Evolutionary conservation across 2,329 filamentous ascomycete genomes (phyloP).

Genomic region (Domatiomyces globalis): DNA sequence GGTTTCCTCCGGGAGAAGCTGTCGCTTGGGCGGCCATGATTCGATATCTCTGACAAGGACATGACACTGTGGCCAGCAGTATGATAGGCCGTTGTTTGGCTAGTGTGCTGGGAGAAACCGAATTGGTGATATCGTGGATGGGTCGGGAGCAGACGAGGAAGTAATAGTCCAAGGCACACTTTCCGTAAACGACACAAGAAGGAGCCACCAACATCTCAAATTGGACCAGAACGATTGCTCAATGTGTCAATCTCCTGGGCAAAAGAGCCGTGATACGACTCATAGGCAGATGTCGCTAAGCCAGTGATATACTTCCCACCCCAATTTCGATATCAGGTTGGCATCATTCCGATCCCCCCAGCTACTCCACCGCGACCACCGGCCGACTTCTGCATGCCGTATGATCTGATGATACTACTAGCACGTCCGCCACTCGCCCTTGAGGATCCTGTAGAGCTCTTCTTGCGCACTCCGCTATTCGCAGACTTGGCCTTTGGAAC

Average conservation of each 20-base stretch:
- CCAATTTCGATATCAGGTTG: slow-evolving; percentile 17
- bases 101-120: background rate
- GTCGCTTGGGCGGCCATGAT: slow-evolving; percentile 9
- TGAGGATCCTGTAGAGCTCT: slow-evolving; percentile 7
- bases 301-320: background rate
- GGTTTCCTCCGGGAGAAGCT: slow-evolving; percentile 3
- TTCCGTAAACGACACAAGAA: background rate
- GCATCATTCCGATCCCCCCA: slow-evolving; percentile 27
- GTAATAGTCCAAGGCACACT: background rate
- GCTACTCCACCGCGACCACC: slow-evolving; percentile 6
- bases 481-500: slow-evolving; percentile 4
- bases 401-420: slow-evolving; percentile 3
- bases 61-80: slow-evolving; percentile 5
- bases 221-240: background rate
- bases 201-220: background rate
- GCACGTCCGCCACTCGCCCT: slow-evolving; percentile 6
- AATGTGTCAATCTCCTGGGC: background rate
- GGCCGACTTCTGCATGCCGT: slow-evolving; percentile 4
- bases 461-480: slow-evolving; percentile 1
- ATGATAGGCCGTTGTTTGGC: background rate
- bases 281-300: background rate
- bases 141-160: background rate
- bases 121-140: background rate
- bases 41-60: slow-evolving; percentile 13
- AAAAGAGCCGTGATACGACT: background rate